A percentile compares a stretch with the other conserved stretches of the same genome.
Evolutionary conservation across 2,329 filamentous ascomycete species (phyloP).

Genomic region (Aspergillus costaricaensis): DNA sequence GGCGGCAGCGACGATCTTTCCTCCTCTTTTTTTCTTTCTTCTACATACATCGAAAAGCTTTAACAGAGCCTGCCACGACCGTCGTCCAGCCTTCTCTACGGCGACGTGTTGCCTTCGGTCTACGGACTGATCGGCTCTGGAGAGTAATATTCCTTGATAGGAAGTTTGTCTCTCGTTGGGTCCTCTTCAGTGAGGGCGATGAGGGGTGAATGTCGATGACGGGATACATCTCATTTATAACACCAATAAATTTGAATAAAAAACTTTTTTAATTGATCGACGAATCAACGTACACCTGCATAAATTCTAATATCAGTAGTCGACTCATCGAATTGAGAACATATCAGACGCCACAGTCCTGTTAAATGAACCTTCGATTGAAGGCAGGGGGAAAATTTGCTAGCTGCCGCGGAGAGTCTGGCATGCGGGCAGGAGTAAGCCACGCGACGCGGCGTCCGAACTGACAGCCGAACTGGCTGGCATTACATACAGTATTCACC

Average conservation of each 20-base stretch:
- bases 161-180: constrained; percentile 70
- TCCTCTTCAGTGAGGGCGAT: constrained; percentile 72
- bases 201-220: constrained; percentile 70
- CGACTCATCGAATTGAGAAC: background rate
- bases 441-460: too few relatives aligned
- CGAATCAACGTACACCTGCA: background rate
- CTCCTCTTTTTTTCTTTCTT: constrained; percentile 38
- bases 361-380: too few relatives aligned
- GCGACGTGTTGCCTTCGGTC: constrained; percentile 69
- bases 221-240: constrained; percentile 52
- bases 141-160: constrained; percentile 66
- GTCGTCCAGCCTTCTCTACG: constrained; percentile 58
- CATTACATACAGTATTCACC: too few relatives aligned
- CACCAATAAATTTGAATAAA: background rate
- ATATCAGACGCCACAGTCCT: too few relatives aligned
- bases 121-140: constrained; percentile 62
- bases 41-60: constrained; percentile 59
- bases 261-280: background rate
- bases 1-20: constrained; percentile 14
- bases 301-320: background rate
- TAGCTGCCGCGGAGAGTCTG: too few relatives aligned
- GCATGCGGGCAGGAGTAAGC: too few relatives aligned
- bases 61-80: constrained; percentile 70
- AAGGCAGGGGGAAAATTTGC: too few relatives aligned
- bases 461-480: too few relatives aligned